Evolutionary conservation across 352 stramenopile genomes (phyloP).

Genomic region (Phytophthora macrochlamydospora): DNA sequence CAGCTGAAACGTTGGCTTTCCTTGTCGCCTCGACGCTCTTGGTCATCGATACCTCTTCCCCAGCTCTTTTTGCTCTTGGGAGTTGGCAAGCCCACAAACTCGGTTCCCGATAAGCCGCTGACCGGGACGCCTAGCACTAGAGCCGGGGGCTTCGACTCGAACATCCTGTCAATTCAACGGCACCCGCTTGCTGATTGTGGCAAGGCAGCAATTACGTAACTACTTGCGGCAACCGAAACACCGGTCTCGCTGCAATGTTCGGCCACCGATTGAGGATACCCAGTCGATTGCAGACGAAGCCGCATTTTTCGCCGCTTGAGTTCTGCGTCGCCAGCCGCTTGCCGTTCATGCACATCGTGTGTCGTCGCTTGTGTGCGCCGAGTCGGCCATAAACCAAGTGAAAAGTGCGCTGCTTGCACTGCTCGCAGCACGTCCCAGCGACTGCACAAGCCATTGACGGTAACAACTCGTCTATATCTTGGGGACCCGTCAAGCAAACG

Average conservation of each 20-base stretch:
- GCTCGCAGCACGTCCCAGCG: neutral
- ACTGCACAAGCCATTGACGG: neutral
- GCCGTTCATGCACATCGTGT: constrained; percentile 20
- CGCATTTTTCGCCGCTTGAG: constrained; percentile 13
- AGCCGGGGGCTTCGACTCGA: constrained; percentile 11
- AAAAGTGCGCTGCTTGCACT: constrained; percentile 10
- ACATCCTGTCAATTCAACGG: constrained; percentile 30
- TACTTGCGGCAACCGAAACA: constrained; percentile 11
- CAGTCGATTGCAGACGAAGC: constrained; percentile 1
- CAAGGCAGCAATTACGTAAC: constrained; percentile 4
- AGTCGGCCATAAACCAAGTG: neutral
- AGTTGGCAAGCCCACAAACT: constrained; percentile 15
- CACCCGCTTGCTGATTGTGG: constrained; percentile 25
- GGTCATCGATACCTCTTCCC: constrained; percentile 9
- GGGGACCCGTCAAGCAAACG: constrained; percentile 17
- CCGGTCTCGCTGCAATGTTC: neutral
- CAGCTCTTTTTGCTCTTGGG: constrained; percentile 5
- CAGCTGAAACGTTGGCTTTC: neutral
- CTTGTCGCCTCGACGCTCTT: constrained; percentile 15
- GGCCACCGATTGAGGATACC: neutral
- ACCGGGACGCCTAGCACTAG: constrained; percentile 11
- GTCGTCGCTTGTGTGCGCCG: constrained; percentile 18
- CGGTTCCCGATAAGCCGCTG: constrained; percentile 26
- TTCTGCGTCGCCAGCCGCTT: constrained; percentile 31
- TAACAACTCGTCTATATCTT: constrained; percentile 32